phyloP scores from a whole-genome alignment of 2,329 filamentous ascomycete species.

The Hirsutella minnesotensis region DNA sequence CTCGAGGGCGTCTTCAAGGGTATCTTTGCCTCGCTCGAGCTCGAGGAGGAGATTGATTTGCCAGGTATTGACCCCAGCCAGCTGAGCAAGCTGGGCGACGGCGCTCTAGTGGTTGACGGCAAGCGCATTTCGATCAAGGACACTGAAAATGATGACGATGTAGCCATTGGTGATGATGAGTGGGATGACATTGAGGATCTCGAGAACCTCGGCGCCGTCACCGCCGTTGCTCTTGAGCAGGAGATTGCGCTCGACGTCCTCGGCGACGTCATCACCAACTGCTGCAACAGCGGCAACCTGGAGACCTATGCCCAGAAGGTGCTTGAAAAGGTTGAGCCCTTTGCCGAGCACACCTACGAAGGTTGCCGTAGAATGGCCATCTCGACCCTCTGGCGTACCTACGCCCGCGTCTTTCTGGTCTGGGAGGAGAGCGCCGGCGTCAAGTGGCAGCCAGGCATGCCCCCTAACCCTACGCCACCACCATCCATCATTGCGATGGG shows the following conservation, averaged over 20 bases:
- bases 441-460: slow-evolving; percentile 85
- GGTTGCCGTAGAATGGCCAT: slow-evolving; percentile 88
- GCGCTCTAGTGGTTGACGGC: slow-evolving; percentile 66
- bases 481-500: slow-evolving; percentile 74
- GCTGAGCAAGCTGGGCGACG: slow-evolving; percentile 57
- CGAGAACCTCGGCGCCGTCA: slow-evolving; percentile 75
- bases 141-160: slow-evolving; percentile 41
- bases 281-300: slow-evolving; percentile 59
- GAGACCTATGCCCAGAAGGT: slow-evolving; percentile 82
- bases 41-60: slow-evolving; percentile 76
- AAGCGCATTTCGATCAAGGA: slow-evolving; percentile 73
- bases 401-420: slow-evolving; percentile 80
- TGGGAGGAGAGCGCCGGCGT: slow-evolving; percentile 61
- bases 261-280: slow-evolving; percentile 82
- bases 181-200: slow-evolving; percentile 62
- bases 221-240: slow-evolving; percentile 86
- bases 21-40: slow-evolving; percentile 72
- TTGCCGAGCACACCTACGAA: slow-evolving; percentile 83
- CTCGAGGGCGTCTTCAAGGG: slow-evolving; percentile 67
- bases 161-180: slow-evolving; percentile 35
- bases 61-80: slow-evolving; percentile 45
- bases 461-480: slow-evolving; percentile 68
- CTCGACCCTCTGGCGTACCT: slow-evolving; percentile 84
- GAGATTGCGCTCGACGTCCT: slow-evolving; percentile 94
- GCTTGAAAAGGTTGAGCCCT: slow-evolving; percentile 66